These are phyloP conservation scores for Huntiella moniliformis DNA, from an alignment of 2,329 filamentous ascomycete genomes.

Conservation along the genomic window DNA sequence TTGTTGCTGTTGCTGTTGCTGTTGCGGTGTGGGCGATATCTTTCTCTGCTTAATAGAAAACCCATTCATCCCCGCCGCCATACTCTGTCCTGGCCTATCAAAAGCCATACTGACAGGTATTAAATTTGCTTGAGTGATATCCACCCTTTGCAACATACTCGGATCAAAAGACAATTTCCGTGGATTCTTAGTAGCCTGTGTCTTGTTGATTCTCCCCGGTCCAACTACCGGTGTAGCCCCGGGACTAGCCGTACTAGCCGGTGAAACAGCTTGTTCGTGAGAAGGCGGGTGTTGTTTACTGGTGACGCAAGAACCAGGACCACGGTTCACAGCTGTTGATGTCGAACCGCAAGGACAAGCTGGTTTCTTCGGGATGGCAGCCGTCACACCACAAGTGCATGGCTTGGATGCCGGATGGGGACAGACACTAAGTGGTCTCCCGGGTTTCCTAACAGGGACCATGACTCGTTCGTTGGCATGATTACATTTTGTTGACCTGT, in stretches of 20 bases:
- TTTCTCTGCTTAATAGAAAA: too few relatives aligned
- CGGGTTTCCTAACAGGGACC: conserved; percentile 53
- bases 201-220: conserved; percentile 29
- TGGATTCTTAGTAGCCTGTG: conserved; percentile 19
- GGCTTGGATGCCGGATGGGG: conserved; percentile 42
- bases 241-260: too few relatives aligned
- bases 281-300: too few relatives aligned
- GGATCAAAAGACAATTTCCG: conserved; percentile 33
- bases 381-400: conserved; percentile 48
- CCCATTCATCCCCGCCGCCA: too few relatives aligned
- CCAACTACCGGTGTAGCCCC: conserved; percentile 14
- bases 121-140: conserved; percentile 32
- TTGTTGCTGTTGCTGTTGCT: conserved; percentile 13
- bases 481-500: conserved; percentile 57
- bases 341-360: conserved; percentile 31
- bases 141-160: conserved; percentile 30
- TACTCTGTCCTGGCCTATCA: not conserved
- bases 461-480: conserved; percentile 49
- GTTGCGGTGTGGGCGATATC: conserved; percentile 15
- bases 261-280: too few relatives aligned
- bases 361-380: conserved; percentile 40
- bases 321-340: not conserved
- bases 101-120: conserved; percentile 15
- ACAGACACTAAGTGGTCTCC: conserved; percentile 49
- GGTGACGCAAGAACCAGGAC: not conserved